Base-by-base conservation (phyloP, 495 filamentous ascomycete genomes). In the Xylaria nigripes region DNA sequence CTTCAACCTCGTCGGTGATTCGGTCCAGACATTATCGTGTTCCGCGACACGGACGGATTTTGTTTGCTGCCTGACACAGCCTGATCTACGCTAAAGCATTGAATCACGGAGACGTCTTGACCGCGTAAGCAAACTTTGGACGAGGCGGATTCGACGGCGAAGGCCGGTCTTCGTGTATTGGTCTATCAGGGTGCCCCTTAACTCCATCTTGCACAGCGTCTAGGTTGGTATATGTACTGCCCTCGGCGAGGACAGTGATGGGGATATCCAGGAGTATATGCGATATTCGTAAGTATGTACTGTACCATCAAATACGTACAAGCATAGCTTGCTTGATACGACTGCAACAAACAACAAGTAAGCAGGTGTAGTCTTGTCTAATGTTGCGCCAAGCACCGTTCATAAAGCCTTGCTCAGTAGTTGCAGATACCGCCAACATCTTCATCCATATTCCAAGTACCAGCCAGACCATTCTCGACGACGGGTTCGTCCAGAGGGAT, bases 361-460 rank as follows among this genome's bases (percentile, higher is more conserved):
- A 32, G 19, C 15, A 18, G 6, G n/a, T 45, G 16, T 32, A 2
- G 32, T 27, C 50, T 52, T 16, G 4, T 30, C 15, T 30, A 10
- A 45, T 16, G 21, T 22, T 9, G 18, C 38, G 18, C 12, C 24
- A 12, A 36, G 13, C 16, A 23, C 27, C 16, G 30, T 4, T 32
- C 21, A 25, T 25, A 10, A 30, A 45, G 12, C 22, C 15, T n/a
- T 10, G 16, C 10, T 48, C 18, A 77, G 27, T 77, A 76, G 32
- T 72, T 67, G 60, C 75, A 77, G 40, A 77, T 75, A 32, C 87
- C 89, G 36, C 83, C 87, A 2, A 72, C 72, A 43, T 76, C 73
- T 45, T 94, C 89, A 61, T 90, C 86, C 51, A 91, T 83, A 2
- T 78, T 81, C 91, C 91, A 96, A 2, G 82, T 86, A 2, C 89